These are phyloP conservation scores for Debaryomyces nepalensis DNA, from an alignment of 1,139 yeast species.

Conservation along the genomic window DNA sequence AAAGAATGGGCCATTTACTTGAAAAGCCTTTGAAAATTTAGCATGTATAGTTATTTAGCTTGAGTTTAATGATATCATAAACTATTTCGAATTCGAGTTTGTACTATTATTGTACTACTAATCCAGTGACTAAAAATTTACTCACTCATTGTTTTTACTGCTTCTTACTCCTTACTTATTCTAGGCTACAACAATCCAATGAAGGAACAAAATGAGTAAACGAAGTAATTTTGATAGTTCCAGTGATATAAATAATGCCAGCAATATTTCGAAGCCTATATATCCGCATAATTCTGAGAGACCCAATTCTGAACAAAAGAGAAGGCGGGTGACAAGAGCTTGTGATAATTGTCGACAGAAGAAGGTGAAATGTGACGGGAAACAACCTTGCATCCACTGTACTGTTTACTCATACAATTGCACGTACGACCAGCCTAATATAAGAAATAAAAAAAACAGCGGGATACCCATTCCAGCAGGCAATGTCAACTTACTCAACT, in stretches of 20 bases:
- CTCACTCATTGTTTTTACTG: not conserved
- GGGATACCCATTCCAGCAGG: conserved; percentile 37
- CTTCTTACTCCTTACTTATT: not conserved
- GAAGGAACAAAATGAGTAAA: conserved; percentile 4
- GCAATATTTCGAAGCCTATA: conserved; percentile 8
- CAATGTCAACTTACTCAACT: not conserved
- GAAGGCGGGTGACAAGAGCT: conserved; percentile 82
- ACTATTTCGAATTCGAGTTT: conserved; percentile 1
- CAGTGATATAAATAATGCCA: not conserved
- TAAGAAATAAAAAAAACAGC: conserved; percentile 51
- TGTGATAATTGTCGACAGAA: conserved; percentile 80
- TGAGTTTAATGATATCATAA: not conserved
- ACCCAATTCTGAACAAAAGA: conserved; percentile 42
- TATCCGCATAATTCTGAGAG: conserved; percentile 12
- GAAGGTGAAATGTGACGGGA: conserved; percentile 88
- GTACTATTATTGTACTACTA: too few relatives aligned
- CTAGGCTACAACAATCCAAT: not conserved
- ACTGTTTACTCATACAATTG: conserved; percentile 83
- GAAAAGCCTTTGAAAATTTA: conserved; percentile 56
- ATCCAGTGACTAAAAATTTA: conserved; percentile 2
- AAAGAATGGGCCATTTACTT: conserved; percentile 94
- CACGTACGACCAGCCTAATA: conserved; percentile 74
- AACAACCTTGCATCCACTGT: conserved; percentile 85
- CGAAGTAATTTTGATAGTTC: conserved; percentile 1
- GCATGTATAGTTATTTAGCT: conserved; percentile 7